Percentiles rank a stretch among this genome's conserved stretches.
These are phyloP conservation scores for Lichtheimia hyalospora DNA, from an alignment of 371 early-diverging fungal genomes.

Conservation along the genomic window DNA sequence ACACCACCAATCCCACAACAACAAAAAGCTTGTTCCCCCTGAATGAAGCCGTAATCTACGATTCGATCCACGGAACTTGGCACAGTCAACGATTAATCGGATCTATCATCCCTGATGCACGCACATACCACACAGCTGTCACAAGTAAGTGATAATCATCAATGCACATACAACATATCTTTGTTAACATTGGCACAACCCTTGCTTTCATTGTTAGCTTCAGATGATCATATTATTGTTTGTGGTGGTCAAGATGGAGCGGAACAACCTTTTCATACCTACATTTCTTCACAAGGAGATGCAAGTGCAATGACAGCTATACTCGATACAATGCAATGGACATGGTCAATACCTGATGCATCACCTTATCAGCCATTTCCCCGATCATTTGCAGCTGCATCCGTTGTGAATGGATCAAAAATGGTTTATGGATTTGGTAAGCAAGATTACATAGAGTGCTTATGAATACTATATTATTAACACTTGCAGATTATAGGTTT, in stretches of 20 bases:
- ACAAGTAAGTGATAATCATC: slow-evolving; percentile 20
- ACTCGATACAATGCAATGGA: slow-evolving; percentile 23
- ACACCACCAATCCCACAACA: slow-evolving; percentile 8
- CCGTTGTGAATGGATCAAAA: slow-evolving; percentile 24
- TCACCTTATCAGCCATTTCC: slow-evolving; percentile 35
- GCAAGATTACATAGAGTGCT: neutral
- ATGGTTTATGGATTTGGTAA: slow-evolving; percentile 35
- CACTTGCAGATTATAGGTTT: slow-evolving; percentile 10
- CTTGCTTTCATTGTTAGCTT: slow-evolving; percentile 16
- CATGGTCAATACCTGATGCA: slow-evolving; percentile 25
- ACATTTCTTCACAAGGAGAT: slow-evolving; percentile 19
- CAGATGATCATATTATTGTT: slow-evolving; percentile 19
- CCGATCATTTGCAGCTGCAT: slow-evolving; percentile 28
- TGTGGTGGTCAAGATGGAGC: slow-evolving; percentile 35
- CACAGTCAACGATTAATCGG: slow-evolving; percentile 19
- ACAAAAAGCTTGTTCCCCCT: slow-evolving; percentile 17
- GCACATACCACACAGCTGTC: slow-evolving; percentile 34
- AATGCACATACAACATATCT: neutral
- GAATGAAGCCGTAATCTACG: slow-evolving; percentile 19
- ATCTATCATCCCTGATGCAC: slow-evolving; percentile 15
- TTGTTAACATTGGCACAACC: too few species aligned
- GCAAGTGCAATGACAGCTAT: slow-evolving; percentile 22
- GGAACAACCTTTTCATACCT: slow-evolving; percentile 31
- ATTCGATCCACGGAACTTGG: slow-evolving; percentile 20
- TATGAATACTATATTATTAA: neutral